Percentiles rank a stretch among this genome's conserved stretches.
phyloP scores from a whole-genome alignment of 2,329 filamentous ascomycete genomes.

The Venturia asperata region DNA sequence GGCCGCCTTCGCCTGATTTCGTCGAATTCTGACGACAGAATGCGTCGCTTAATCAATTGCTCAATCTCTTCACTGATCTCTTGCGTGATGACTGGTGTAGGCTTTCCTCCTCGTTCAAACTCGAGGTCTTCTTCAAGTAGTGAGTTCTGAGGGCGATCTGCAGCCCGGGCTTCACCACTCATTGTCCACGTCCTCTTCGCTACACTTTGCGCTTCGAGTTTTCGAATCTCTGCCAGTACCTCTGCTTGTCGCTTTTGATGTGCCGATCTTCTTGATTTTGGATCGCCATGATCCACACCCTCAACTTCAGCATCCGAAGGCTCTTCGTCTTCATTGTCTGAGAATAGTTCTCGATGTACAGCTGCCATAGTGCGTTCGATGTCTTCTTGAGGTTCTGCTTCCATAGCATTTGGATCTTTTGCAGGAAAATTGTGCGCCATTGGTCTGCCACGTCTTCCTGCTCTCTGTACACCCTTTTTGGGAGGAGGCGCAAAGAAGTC shows the following conservation, averaged over 20 bases:
- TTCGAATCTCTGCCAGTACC: slow-evolving; percentile 81
- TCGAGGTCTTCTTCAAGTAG: slow-evolving; percentile 91
- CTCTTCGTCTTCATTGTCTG: slow-evolving; percentile 64
- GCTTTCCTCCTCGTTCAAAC: slow-evolving; percentile 92
- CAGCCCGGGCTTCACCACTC: slow-evolving; percentile 76
- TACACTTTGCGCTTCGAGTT: slow-evolving; percentile 80
- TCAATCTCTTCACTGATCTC: slow-evolving; percentile 89
- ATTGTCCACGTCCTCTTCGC: slow-evolving; percentile 88
- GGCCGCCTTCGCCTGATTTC: slow-evolving; percentile 79
- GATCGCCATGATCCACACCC: slow-evolving; percentile 57
- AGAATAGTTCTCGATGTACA: slow-evolving; percentile 84
- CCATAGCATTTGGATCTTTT: slow-evolving; percentile 32
- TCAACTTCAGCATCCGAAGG: slow-evolving; percentile 50
- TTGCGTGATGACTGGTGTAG: slow-evolving; percentile 85
- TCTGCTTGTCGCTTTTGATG: slow-evolving; percentile 84
- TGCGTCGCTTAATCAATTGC: slow-evolving; percentile 86
- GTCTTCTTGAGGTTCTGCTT: slow-evolving; percentile 50
- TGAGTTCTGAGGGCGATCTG: slow-evolving; percentile 80
- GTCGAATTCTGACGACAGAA: slow-evolving; percentile 84
- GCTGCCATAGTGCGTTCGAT: slow-evolving; percentile 77
- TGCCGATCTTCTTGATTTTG: slow-evolving; percentile 67
- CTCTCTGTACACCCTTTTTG: slow-evolving; percentile 58
- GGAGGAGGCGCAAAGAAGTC: slow-evolving; percentile 89
- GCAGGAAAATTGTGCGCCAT: slow-evolving; percentile 37
- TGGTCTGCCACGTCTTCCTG: slow-evolving; percentile 45